Conservation (phyloP, 192 early-diverging fungal species). For the Ambispora gerdemannii region DNA sequence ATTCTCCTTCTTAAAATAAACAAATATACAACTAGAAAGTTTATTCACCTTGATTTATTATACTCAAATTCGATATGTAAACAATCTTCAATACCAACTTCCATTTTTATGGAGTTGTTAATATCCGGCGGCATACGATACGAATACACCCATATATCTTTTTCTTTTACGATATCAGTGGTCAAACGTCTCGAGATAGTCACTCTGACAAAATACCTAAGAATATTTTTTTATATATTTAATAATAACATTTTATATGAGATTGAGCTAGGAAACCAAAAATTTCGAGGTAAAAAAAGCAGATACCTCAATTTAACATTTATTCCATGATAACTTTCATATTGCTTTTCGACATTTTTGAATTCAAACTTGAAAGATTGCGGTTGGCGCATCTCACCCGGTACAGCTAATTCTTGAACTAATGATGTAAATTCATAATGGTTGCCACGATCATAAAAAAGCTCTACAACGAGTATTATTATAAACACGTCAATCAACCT, state of each 20-base stretch:
- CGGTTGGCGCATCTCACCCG: slow-evolving; percentile 83
- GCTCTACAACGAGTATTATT: no score
- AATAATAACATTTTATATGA: not conserved
- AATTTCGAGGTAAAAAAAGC: not conserved
- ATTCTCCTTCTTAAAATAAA: not conserved
- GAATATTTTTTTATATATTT: not conserved
- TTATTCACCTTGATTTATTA: slow-evolving; percentile 88
- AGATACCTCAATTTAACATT: slow-evolving; percentile 90
- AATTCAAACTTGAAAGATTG: slow-evolving; percentile 93
- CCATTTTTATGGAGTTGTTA: slow-evolving; percentile 98
- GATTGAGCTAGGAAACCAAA: not conserved
- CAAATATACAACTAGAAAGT: not conserved
- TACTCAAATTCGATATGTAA: slow-evolving; percentile 99
- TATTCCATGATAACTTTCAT: slow-evolving; percentile 96
- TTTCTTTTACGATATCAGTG: slow-evolving; percentile 83
- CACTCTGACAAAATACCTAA: slow-evolving; percentile 91
- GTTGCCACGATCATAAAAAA: slow-evolving; percentile 93
- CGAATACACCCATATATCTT: slow-evolving; percentile 98
- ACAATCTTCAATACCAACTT: slow-evolving; percentile 99
- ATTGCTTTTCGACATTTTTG: slow-evolving; percentile 99
- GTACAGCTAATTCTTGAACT: slow-evolving; percentile 90
- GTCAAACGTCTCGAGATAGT: slow-evolving; percentile 79
- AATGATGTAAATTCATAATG: slow-evolving; percentile 94
- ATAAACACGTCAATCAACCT: no score
- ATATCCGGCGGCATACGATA: slow-evolving; percentile 89